A percentile compares a stretch with the other conserved stretches of the same genome.
Evolutionary conservation across 257 asterid genomes (phyloP).

Genomic region (Nicotiana sylvestris): DNA sequence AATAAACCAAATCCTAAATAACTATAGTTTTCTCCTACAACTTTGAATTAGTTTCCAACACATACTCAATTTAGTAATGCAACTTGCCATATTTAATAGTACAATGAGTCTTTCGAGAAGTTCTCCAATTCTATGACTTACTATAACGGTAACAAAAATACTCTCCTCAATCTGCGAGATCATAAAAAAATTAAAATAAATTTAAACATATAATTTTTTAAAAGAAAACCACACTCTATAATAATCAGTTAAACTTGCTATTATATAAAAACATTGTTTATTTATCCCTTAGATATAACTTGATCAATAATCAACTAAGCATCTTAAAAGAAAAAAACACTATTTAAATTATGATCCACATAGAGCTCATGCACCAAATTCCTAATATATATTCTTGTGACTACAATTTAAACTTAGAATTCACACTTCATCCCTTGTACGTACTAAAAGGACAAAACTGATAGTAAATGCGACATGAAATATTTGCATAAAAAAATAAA

Average conservation of each 20-base stretch:
- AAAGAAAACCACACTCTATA: not conserved
- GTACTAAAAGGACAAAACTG: not conserved
- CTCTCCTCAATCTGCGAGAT: too few species aligned
- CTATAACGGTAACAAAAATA: too few species aligned
- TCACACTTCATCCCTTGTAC: not conserved
- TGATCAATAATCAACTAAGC: not conserved
- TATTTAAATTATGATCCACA: not conserved
- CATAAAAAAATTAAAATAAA: not conserved
- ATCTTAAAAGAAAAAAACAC: not conserved
- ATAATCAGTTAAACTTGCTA: not conserved
- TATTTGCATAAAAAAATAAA: not conserved
- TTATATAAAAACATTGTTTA: not conserved
- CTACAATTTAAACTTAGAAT: not conserved
- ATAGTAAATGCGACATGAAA: too few species aligned
- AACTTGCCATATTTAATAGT: too few species aligned
- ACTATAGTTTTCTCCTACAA: too few species aligned
- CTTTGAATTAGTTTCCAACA: too few species aligned
- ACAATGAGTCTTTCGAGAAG: too few species aligned
- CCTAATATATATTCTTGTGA: not conserved
- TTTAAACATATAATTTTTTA: not conserved
- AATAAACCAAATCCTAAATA: too few species aligned
- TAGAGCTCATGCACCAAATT: not conserved
- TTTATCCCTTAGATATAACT: not conserved
- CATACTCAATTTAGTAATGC: too few species aligned
- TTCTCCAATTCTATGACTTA: too few species aligned